Percentiles rank a stretch among this genome's conserved stretches.
phyloP scores from a whole-genome alignment of 345 rosid species.

The Excoecaria cochinchinensis region DNA sequence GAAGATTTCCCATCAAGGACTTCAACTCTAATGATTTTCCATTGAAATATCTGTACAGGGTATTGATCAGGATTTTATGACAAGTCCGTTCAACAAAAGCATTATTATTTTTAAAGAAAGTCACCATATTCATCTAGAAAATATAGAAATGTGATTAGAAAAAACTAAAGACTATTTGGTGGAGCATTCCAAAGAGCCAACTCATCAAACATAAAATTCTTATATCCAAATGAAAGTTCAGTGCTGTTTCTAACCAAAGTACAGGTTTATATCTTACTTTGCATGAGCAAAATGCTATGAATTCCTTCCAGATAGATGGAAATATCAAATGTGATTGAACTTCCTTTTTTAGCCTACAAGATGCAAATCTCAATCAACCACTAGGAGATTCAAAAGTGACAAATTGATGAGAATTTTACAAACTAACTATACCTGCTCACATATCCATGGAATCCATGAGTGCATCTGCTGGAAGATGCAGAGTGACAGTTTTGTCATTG shows the following conservation, averaged over 20 bases:
- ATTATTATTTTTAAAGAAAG: background rate
- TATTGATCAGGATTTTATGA: background rate
- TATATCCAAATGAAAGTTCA: background rate
- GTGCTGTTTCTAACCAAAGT: background rate
- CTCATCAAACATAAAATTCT: background rate
- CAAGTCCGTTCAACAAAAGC: background rate
- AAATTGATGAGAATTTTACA: constrained; percentile 12
- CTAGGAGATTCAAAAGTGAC: constrained; percentile 5
- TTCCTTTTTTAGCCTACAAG: constrained; percentile 57
- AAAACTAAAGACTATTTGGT: background rate
- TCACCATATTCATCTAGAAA: constrained; percentile 5
- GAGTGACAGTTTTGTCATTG: constrained; percentile 49
- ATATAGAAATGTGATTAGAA: background rate
- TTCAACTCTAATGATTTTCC: background rate
- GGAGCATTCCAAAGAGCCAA: background rate
- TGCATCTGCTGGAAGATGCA: constrained; percentile 57
- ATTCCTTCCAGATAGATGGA: constrained; percentile 74
- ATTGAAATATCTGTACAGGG: background rate
- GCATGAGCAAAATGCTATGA: constrained; percentile 55
- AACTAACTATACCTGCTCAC: constrained; percentile 51
- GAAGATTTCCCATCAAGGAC: background rate
- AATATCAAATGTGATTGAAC: constrained; percentile 45
- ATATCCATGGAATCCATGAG: constrained; percentile 81
- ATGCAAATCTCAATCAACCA: constrained; percentile 18
- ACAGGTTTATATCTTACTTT: constrained; percentile 49